Evolutionary conservation across 83 land plant species (phyloP).

Genomic region (Isoetes engelmannii): DNA sequence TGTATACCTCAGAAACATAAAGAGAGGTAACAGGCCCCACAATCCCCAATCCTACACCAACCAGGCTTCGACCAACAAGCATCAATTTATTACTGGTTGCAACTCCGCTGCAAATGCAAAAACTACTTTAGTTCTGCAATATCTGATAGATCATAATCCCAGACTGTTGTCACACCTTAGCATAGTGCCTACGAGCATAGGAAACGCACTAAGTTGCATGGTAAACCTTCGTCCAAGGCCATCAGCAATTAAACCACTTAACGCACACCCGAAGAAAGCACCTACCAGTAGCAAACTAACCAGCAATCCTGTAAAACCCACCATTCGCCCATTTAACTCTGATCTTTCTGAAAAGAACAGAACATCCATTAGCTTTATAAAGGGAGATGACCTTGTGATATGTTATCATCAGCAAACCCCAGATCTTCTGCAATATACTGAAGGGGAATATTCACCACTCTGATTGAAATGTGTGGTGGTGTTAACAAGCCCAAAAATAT

Average conservation of each 20-base stretch:
- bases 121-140: background rate
- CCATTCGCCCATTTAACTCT: background rate
- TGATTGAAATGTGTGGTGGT: background rate
- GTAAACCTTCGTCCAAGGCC: constrained; percentile 65
- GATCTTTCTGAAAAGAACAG: background rate
- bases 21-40: constrained; percentile 80
- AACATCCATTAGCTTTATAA: background rate
- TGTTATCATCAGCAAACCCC: constrained; percentile 5
- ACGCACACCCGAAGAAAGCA: constrained; percentile 63
- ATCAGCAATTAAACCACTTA: constrained; percentile 79
- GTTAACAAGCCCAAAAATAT: background rate
- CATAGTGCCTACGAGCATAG: constrained; percentile 67
- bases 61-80: constrained; percentile 76
- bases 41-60: constrained; percentile 75
- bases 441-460: constrained; percentile 15
- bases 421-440: constrained; percentile 13
- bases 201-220: constrained; percentile 70
- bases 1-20: constrained; percentile 69
- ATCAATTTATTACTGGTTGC: constrained; percentile 44
- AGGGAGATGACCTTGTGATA: constrained; percentile 12
- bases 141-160: constrained; percentile 1
- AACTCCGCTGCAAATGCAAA: constrained; percentile 51
- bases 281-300: constrained; percentile 76
- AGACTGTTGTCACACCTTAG: constrained; percentile 37
- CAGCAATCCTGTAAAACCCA: constrained; percentile 48